Evolutionary conservation across 345 rosid species (phyloP), one percentile per base, ranked within the genome.

Genomic region (Limnanthes douglasii): DNA sequence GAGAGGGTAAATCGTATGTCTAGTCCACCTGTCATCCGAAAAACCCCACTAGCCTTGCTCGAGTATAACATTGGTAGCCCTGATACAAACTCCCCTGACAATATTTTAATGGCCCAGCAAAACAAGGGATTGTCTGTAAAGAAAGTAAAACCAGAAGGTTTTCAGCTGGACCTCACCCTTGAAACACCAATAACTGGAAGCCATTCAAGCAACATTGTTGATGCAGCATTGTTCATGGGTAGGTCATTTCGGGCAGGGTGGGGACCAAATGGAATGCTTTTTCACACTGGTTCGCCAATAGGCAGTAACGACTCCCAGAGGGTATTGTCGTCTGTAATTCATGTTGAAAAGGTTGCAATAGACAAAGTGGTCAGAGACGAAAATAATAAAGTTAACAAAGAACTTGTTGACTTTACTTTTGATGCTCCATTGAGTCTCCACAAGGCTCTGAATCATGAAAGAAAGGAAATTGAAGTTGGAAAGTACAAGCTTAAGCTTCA

Each of bases 201-300:
- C 62, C 68, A 72, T 70, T 84, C 92, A 37, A 50, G 40, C 50
- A 77, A 77, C 57, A 54, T 90, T 51, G 94, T 80, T 45, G 98
- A 90, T 65, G 90, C 96, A 8, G 96, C 79, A 45, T 61, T 90
- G 40, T 90, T 90, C 59, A 90, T 84, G 98, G 92, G 94, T 40
- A 68, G 84, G 57, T 84, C 95, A 24, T 90, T 84, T 62, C 95
- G 95, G 46, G 98, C 72, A 19, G 98, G 98, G 11, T 90, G 98
- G 98, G 95, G 95, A 2, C 98, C 92, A 14, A 80, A 75, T 75
- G 95, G 95, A 15, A 54, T 84, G 48, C 94, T 90, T 57, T 69
- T 90, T 31, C 98, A 90, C 50, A 39, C 78, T 38, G 98, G 95
- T 35, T 33, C 70, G 18, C 68, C 75, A 26, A 65, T 80, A 32